These are phyloP conservation scores for Phytophthora boehmeriae DNA, from an alignment of 352 stramenopile species.

Conservation along the genomic window DNA sequence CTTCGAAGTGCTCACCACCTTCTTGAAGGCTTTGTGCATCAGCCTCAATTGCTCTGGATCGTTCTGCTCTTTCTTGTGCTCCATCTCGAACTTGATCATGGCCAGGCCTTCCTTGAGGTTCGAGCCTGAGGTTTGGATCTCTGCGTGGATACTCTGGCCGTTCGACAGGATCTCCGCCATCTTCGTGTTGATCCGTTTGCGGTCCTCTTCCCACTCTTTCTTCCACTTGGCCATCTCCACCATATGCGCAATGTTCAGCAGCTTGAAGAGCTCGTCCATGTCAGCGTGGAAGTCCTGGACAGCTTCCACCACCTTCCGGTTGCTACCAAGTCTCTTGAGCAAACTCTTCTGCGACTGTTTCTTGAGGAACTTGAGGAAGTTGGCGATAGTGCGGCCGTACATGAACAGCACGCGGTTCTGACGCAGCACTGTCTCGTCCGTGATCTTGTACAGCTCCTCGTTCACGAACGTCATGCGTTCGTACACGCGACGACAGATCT, in stretches of 20 bases:
- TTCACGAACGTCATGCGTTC: slow-evolving; percentile 38
- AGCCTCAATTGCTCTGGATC: slow-evolving; percentile 23
- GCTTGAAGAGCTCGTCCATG: slow-evolving; percentile 34
- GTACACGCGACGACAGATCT: slow-evolving; percentile 31
- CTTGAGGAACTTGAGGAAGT: slow-evolving; percentile 37
- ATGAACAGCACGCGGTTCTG: slow-evolving; percentile 42
- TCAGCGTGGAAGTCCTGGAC: slow-evolving; percentile 32
- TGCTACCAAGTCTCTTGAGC: slow-evolving; percentile 25
- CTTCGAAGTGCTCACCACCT: slow-evolving; percentile 17
- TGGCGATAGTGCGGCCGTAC: slow-evolving; percentile 36
- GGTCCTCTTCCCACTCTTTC: slow-evolving; percentile 30
- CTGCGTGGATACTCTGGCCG: slow-evolving; percentile 18
- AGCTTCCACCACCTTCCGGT: slow-evolving; percentile 29
- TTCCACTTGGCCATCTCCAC: slow-evolving; percentile 34
- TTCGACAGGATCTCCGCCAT: slow-evolving; percentile 26
- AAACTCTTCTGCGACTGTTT: slow-evolving; percentile 22
- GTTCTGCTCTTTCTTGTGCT: slow-evolving; percentile 23
- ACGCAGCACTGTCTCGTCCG: slow-evolving; percentile 37
- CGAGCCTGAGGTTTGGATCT: slow-evolving; percentile 12
- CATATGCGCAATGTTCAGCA: slow-evolving; percentile 33
- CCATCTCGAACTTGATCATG: slow-evolving; percentile 30
- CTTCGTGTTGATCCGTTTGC: slow-evolving; percentile 18
- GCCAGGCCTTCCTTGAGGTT: slow-evolving; percentile 17
- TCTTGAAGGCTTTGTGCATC: slow-evolving; percentile 30
- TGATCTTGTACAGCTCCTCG: slow-evolving; percentile 45